Evolutionary conservation across 2,329 filamentous ascomycete species (phyloP).

Genomic region (Fusarium siculi): DNA sequence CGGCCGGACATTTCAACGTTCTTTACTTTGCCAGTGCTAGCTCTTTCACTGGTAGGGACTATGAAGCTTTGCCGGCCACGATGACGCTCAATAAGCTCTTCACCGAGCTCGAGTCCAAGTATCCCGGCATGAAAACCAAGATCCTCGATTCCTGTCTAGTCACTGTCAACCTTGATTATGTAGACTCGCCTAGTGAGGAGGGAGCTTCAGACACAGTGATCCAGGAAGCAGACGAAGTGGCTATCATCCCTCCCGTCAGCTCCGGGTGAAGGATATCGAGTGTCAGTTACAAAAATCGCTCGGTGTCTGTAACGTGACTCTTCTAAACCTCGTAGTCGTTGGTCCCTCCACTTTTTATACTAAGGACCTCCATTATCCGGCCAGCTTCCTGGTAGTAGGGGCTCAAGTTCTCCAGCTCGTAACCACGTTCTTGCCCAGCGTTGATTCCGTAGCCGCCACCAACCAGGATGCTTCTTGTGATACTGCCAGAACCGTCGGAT

Average conservation of each 20-base stretch:
- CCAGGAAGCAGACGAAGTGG: slow-evolving; percentile 81
- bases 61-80: slow-evolving; percentile 74
- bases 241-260: slow-evolving; percentile 88
- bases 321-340: slow-evolving; percentile 17
- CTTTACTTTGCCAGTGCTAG: slow-evolving; percentile 84
- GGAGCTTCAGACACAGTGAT: slow-evolving; percentile 62
- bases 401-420: slow-evolving; percentile 46
- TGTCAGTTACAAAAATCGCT: slow-evolving; percentile 24
- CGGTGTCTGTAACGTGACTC: not conserved
- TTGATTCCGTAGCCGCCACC: slow-evolving; percentile 23
- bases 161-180: slow-evolving; percentile 84
- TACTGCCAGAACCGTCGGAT: slow-evolving; percentile 36
- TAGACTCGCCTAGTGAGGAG: slow-evolving; percentile 69
- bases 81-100: slow-evolving; percentile 72
- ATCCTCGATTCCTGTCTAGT: slow-evolving; percentile 79
- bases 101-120: slow-evolving; percentile 72
- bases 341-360: not conserved
- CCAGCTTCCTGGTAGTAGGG: slow-evolving; percentile 41
- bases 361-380: slow-evolving; percentile 1
- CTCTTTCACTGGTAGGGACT: slow-evolving; percentile 75
- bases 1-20: slow-evolving; percentile 76
- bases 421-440: slow-evolving; percentile 24
- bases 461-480: slow-evolving; percentile 34
- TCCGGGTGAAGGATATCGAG: slow-evolving; percentile 68
- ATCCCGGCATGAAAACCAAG: slow-evolving; percentile 74